phyloP scores from a whole-genome alignment of 2,329 filamentous ascomycete species.

The Colletotrichum gigasporum region DNA sequence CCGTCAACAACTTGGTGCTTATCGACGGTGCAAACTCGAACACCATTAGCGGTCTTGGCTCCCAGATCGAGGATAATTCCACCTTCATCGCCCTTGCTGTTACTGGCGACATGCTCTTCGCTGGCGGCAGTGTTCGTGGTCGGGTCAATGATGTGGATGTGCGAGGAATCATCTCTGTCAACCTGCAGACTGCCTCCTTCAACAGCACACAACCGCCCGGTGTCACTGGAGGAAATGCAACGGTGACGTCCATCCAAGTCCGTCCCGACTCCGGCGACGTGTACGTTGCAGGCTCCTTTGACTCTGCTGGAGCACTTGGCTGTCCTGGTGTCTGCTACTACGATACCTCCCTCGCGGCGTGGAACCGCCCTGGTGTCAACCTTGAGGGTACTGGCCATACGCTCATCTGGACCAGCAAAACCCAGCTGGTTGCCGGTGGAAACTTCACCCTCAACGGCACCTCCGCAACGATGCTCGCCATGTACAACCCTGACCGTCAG shows the following conservation, averaged over 20 bases:
- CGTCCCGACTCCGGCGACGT: slow-evolving; percentile 77
- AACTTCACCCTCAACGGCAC: slow-evolving; percentile 76
- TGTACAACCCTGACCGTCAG: slow-evolving; percentile 74
- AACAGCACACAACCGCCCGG: slow-evolving; percentile 75
- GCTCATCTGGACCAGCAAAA: slow-evolving; percentile 80
- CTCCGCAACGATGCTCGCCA: slow-evolving; percentile 70
- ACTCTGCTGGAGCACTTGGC: slow-evolving; percentile 81
- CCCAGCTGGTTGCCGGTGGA: slow-evolving; percentile 80
- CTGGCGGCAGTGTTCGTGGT: slow-evolving; percentile 83
- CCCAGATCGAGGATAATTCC: slow-evolving; percentile 74
- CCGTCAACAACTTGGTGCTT: slow-evolving; percentile 82
- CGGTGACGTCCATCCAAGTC: slow-evolving; percentile 80
- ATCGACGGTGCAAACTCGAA: slow-evolving; percentile 79
- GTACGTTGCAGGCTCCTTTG: slow-evolving; percentile 87
- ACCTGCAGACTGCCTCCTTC: slow-evolving; percentile 73
- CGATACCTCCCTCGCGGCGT: slow-evolving; percentile 75
- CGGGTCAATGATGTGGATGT: slow-evolving; percentile 69
- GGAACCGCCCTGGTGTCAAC: slow-evolving; percentile 80
- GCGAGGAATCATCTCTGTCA: slow-evolving; percentile 81
- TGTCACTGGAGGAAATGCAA: slow-evolving; percentile 73
- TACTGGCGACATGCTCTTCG: slow-evolving; percentile 75
- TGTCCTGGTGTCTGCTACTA: slow-evolving; percentile 87
- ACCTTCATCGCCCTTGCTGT: slow-evolving; percentile 78
- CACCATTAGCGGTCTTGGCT: slow-evolving; percentile 74
- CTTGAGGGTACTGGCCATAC: slow-evolving; percentile 75